phyloP scores from a whole-genome alignment of 495 filamentous ascomycete species.

The Letharia columbiana region DNA sequence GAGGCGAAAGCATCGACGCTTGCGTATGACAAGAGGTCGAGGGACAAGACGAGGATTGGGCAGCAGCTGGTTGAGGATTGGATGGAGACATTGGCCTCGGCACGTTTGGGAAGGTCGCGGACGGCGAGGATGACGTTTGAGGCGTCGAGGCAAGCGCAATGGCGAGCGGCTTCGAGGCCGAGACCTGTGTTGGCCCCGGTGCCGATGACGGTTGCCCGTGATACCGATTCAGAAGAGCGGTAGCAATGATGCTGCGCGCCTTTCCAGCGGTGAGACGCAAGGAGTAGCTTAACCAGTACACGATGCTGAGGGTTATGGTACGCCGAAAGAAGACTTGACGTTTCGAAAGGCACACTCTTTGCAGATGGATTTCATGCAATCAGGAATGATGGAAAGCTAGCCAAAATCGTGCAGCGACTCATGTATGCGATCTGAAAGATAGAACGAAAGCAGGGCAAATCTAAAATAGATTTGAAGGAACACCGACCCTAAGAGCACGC shows the following conservation, averaged over 20 bases:
- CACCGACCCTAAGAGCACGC: not conserved
- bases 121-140: not conserved
- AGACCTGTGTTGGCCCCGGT: not conserved
- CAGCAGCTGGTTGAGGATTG: not conserved
- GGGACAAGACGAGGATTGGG: not conserved
- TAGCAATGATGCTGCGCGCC: not conserved
- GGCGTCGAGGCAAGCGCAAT: not conserved
- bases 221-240: not conserved
- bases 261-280: not conserved
- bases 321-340: not conserved
- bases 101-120: not conserved
- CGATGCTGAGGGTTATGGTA: not conserved
- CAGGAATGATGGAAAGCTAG: not conserved
- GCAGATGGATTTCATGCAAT: not conserved
- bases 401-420: not conserved
- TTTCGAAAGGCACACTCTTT: not conserved
- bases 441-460: not conserved
- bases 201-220: not conserved
- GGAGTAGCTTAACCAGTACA: not conserved
- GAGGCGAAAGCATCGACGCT: not conserved
- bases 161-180: not conserved
- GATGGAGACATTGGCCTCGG: not conserved
- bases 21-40: not conserved
- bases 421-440: not conserved
- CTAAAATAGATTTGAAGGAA: not conserved